Conservation (phyloP, 805 yeast species). For the Priceomyces fermenticarens region DNA sequence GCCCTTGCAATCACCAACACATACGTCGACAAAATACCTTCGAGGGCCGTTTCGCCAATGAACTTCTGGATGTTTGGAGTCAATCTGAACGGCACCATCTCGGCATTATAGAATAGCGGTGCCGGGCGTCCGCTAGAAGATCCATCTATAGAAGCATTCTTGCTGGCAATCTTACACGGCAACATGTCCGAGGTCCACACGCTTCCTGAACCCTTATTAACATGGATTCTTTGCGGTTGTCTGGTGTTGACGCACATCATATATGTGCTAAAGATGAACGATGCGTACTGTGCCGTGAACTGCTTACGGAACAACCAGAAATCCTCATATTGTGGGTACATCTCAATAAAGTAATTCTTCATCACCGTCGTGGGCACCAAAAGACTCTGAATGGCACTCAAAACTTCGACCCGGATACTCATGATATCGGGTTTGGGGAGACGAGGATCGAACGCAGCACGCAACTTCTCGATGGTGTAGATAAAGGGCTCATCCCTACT, state of each 20-base stretch:
- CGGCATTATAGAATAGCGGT: constrained; percentile 88
- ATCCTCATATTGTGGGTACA: constrained; percentile 80
- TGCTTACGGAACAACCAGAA: constrained; percentile 97
- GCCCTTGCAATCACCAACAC: constrained; percentile 84
- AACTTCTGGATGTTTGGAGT: constrained; percentile 94
- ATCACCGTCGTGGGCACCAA: constrained; percentile 83
- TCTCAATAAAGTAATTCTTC: constrained; percentile 68
- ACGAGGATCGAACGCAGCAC: constrained; percentile 91
- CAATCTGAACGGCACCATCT: constrained; percentile 91
- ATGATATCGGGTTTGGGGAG: constrained; percentile 89
- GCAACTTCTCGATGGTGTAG: constrained; percentile 77
- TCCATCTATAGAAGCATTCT: constrained; percentile 45
- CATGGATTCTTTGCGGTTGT: constrained; percentile 89
- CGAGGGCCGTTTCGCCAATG: constrained; percentile 91
- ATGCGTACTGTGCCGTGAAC: constrained; percentile 91
- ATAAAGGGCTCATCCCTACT: constrained; percentile 88
- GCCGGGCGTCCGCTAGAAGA: constrained; percentile 52
- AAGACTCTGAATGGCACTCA: constrained; percentile 83
- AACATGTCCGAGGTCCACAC: constrained; percentile 95
- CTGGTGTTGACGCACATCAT: constrained; percentile 92
- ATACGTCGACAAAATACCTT: constrained; percentile 85
- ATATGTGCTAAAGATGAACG: constrained; percentile 87
- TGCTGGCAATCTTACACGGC: constrained; percentile 76
- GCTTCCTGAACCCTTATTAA: constrained; percentile 77
- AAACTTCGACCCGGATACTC: constrained; percentile 85